Base-by-base conservation (phyloP, 805 yeast genomes). In the Saturnispora dispora region DNA sequence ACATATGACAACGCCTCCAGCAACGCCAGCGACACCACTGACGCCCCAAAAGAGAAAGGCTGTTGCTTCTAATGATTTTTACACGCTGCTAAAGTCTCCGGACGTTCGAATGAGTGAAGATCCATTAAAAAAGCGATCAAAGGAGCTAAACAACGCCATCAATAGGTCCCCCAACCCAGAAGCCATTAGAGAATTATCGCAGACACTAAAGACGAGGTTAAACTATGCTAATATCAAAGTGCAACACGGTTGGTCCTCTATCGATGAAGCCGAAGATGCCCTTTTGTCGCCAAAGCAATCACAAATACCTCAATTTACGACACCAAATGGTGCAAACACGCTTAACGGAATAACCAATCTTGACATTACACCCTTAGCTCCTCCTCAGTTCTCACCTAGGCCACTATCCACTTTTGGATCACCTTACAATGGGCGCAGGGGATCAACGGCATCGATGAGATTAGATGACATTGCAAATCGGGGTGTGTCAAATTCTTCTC, bases 181-280 rank as follows among this genome's bases (percentile, higher is more conserved):
- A 13, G 70, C 69, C 41, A 64, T 69, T 13, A 66, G 64, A 47
- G 68, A 66, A 53, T 66, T 69, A 17, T 65, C 70, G 3, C 68
- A 66, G 25, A 67, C 67, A 49, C 60, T 69, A 43, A 65, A 65
- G 42, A 63, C 71, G 11, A 53, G 71, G 45, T 61, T 69, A 36
- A 67, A 65, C 42, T 67, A 69, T 50, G 72, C 72, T 4, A 64
- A 64, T 51, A 47, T 65, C 20, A 68, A 68, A 55, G 64, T 68
- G 20, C 69, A 68, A 53, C 63, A 69, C 53, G 71, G 71, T 2
- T 66, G 69, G 68, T 60, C 60, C 41, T 58, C 65, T 7, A 61
- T 66, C 15, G 55, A 53, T 6, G 69, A 66, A 49, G 54, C 65
- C 15, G 67, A 62, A 47, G 55, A 63, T 43, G 60, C 60, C 20